A percentile compares a stretch with the other conserved stretches of the same genome.
Conservation (phyloP, 306 rosid species). For the Fragaria ananassa region DNA sequence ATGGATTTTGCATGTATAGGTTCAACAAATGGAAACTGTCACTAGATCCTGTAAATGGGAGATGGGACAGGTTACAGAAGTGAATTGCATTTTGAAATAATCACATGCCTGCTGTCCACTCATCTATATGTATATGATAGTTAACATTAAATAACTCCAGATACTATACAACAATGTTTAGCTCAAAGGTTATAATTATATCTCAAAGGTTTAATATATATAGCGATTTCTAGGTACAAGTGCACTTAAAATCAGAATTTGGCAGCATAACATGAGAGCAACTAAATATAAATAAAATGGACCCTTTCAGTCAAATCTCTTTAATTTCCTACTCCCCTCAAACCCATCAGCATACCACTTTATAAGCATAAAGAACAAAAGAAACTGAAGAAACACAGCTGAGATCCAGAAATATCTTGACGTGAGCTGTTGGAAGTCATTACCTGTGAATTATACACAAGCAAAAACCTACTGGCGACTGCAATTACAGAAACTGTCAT, state of each 20-base stretch:
- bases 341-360: background rate
- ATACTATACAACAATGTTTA: background rate
- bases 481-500: slow-evolving; percentile 57
- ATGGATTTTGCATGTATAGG: background rate
- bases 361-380: slow-evolving; percentile 1
- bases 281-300: background rate
- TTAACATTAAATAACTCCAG: background rate
- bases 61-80: background rate
- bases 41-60: background rate
- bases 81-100: background rate
- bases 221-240: background rate
- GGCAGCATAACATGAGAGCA: background rate
- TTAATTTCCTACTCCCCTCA: background rate
- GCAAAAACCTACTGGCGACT: slow-evolving; percentile 79
- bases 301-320: background rate
- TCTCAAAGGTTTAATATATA: background rate
- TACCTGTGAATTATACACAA: slow-evolving; percentile 78
- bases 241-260: background rate
- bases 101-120: background rate
- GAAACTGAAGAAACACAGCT: slow-evolving; percentile 21
- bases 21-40: background rate
- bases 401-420: slow-evolving; percentile 13
- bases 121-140: background rate
- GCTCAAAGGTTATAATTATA: background rate
- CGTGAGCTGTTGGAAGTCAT: slow-evolving; percentile 27